Base-by-base conservation (phyloP, 2,329 filamentous ascomycete species). In the Penicillium sclerotigenum region DNA sequence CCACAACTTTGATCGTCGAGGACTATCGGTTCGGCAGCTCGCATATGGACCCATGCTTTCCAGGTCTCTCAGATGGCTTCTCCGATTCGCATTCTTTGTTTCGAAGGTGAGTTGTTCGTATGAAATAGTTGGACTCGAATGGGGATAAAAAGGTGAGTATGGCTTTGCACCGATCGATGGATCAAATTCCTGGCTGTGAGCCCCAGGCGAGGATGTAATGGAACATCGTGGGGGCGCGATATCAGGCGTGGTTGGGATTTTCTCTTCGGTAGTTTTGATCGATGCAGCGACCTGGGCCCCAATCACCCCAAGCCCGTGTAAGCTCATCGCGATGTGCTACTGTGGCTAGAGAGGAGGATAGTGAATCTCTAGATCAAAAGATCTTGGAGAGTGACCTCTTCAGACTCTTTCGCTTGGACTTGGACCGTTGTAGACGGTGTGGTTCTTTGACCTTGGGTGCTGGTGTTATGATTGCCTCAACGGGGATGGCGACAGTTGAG, bases 141-240 rank as follows among this genome's bases (percentile, higher is more conserved):
- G 75, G 26, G 69, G 70, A 60, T 78, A 78, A 63, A 78, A 78
- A 1, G 76, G 75, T 1, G 75, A 77, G 54, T 61, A 73, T 14
- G 75, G 73, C 56, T 76, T 76, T 54, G 75, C 74, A 37, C 70
- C 72, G 47, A 68, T 57, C 13, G 62, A 69, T 2, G 75, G 75
- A 58, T 77, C 72, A 63, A 71, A 77, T 6, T 77, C 73, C 38
- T 50, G 52, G 9, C 45, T 42, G 6, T 54, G 45, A 34, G 29
- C 37, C 37, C 52, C 52, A 22, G 63, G 65, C 5, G 62, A 63
- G n/a, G 64, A 65, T 13, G 61, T 60, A 10, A 62, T 37, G 4
- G 64, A 65, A 56, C 38, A 36, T 11, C 56, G 26, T 14, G 59
- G 48, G 1, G 63, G 62, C 2, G 33, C 48, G 13, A 57, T 48